Base-by-base conservation (phyloP, 2,329 filamentous ascomycete species). In the Graphiopsis chlorocephala region DNA sequence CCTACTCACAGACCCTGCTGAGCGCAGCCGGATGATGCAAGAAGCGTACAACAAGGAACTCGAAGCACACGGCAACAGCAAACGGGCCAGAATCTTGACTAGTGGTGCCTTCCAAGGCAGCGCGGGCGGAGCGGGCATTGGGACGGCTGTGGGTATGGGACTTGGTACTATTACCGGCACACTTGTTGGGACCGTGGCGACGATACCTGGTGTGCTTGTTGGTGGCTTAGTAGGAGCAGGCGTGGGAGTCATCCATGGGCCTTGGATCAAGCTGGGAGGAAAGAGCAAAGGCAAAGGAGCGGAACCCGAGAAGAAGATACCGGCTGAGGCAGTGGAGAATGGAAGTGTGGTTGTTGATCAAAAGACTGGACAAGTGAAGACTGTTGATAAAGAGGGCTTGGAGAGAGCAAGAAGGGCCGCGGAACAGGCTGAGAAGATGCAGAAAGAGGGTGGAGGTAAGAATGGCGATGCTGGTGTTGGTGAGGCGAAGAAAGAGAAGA, bases 151-250 rank as follows among this genome's bases (percentile, higher is more conserved):
- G 2, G 76, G 76, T 1, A 72, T 77, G 23, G 79, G 79, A 0
- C 64, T 81, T 20, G 79, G 79, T 0, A 78, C 78, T 0, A 74
- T 79, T 0, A 77, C 81, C 0, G 79, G 79, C 0, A 78, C 78
- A 14, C 48, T 80, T 15, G 76, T 79, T 0, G 78, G 78, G 2
- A 73, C 72, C 0, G 72, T 80, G n/a, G 75, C 76, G 23, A 74
- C 76, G 7, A 73, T 80, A 61, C 78, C 78, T 3, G 75, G 75
- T 12, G 77, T 77, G 45, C 76, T 72, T 15, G 67, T 81, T 5
- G 78, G 78, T 0, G 78, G 75, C 0, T 61, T 81, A 58, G 76
- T 79, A 0, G 79, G 79, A 0, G 72, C 73, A 3, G 79, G 78
- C 0, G 77, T 78, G 11, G 79, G 79, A 3, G 76, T 76, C 11